Percentiles rank a stretch among this genome's conserved stretches.
Evolutionary conservation across 306 rosid genomes (phyloP).

Genomic region (Sesbania bispinosa): DNA sequence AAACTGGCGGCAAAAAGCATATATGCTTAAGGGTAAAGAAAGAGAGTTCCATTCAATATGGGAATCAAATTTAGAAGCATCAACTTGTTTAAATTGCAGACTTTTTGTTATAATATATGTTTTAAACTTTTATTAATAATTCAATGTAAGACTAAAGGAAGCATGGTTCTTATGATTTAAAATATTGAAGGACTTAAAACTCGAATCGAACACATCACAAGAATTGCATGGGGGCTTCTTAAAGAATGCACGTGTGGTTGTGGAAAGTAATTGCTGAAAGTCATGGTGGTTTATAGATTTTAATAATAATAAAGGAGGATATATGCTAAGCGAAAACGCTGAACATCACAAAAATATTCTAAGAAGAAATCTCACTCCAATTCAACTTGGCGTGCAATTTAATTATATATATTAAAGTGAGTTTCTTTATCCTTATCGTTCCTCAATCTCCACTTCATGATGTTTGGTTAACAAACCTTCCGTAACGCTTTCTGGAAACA

Average conservation of each 20-base stretch:
- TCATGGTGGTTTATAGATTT: background rate
- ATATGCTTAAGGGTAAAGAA: background rate
- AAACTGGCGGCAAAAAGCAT: constrained; percentile 21
- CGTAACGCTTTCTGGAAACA: background rate
- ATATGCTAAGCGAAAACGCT: constrained; percentile 7
- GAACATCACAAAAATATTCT: background rate
- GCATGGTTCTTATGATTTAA: background rate
- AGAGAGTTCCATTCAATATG: background rate
- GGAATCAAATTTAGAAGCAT: constrained; percentile 4
- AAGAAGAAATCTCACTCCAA: background rate
- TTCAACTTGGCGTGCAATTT: background rate
- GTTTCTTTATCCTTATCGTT: background rate
- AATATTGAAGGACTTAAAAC: background rate
- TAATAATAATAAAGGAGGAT: constrained; percentile 9
- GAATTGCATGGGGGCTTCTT: background rate
- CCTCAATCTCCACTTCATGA: background rate
- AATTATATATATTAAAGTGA: background rate
- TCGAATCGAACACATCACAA: constrained; percentile 13
- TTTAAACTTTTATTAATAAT: background rate
- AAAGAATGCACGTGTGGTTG: constrained; percentile 3
- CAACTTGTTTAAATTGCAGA: background rate
- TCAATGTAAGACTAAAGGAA: constrained; percentile 12
- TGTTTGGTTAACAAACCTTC: background rate
- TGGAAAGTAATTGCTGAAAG: background rate
- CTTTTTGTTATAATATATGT: background rate